Evolutionary conservation across 2,329 filamentous ascomycete species (phyloP), one percentile per base, ranked within the genome.

Genomic region (Thelonectria discophora): DNA sequence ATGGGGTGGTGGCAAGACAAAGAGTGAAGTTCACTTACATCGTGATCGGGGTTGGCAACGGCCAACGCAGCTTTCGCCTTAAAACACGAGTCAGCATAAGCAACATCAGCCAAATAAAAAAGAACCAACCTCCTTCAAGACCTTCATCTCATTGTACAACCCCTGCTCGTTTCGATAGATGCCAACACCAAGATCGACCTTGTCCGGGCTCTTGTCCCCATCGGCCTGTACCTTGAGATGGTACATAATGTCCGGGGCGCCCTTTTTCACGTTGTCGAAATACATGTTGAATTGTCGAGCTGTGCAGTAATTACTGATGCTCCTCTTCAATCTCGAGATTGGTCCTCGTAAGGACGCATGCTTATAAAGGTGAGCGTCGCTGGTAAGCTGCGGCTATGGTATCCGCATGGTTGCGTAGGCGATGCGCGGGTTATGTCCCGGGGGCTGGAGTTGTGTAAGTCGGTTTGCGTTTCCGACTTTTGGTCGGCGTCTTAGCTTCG

Each of bases 111-210:
- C 5, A 3, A 21, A 6, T 13, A 8, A 5, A 15, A n/a, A 2
- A 1, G 5, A 37, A 43, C 49, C 5, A 46, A 65, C 64, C 46
- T 56, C 39, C 42, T 65, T 72, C 34, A 76, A 61, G 5, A 65
- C 71, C 3, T 65, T 50, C 17, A 77, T 57, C 51, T 77, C 75
- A 58, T 75, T 69, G 51, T 76, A 77, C 9, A 55, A 43, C 1
- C 74, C 74, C 9, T 70, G 20, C 48, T 77, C 74, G 39, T 75
- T 75, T 7, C 76, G 66, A 57, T 77, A 78, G 18, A 78, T 73
- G 1, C 76, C 76, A 12, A 77, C 75, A 11, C 75, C 76, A 5
- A 79, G 64, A 50, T 78, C 76, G 9, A 77, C 72, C 55, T 78
- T 78, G 13, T 69, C 55, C 0, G 71, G 66, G 13, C 61, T 66